A percentile compares a stretch with the other conserved stretches of the same genome.
Conservation (phyloP, 139 green algal genomes). For the Gonium pectorale region DNA sequence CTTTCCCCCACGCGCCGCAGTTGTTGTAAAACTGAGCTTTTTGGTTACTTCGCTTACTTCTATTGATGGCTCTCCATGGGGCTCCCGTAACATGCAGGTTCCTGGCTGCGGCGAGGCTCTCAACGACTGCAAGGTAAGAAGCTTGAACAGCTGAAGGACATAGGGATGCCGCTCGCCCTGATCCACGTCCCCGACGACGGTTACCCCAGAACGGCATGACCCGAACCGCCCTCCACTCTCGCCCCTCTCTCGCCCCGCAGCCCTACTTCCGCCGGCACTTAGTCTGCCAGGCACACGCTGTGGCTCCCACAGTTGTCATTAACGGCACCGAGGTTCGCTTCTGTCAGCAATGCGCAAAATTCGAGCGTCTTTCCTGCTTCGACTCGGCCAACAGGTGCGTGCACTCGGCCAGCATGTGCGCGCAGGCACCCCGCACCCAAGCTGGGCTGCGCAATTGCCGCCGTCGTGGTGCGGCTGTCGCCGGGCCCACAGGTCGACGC, state of each 20-base stretch:
- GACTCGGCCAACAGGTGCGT: conserved; percentile 4
- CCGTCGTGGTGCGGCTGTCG: not conserved
- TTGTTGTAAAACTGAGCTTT: no score
- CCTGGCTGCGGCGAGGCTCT: not conserved
- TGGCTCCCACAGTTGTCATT: not conserved
- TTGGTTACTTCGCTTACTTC: no score
- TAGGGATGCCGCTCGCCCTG: no score
- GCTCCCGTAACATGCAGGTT: no score
- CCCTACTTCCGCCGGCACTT: conserved; percentile 24
- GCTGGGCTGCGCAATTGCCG: no score
- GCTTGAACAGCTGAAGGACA: no score
- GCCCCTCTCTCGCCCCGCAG: no score
- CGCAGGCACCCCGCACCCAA: no score
- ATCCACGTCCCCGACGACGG: no score
- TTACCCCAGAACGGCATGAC: no score
- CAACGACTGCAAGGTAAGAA: conserved; percentile 11
- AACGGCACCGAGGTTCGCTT: conserved; percentile 22
- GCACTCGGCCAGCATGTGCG: no score
- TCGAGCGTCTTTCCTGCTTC: conserved; percentile 13
- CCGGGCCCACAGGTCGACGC: not conserved
- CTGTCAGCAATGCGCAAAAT: conserved; percentile 40
- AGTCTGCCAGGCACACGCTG: conserved; percentile 24
- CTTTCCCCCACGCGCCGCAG: no score
- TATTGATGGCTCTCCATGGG: not conserved
- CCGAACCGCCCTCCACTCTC: not conserved